Base-by-base conservation (phyloP, 202 grass and related monocot genomes). In the Musa balbisiana region DNA sequence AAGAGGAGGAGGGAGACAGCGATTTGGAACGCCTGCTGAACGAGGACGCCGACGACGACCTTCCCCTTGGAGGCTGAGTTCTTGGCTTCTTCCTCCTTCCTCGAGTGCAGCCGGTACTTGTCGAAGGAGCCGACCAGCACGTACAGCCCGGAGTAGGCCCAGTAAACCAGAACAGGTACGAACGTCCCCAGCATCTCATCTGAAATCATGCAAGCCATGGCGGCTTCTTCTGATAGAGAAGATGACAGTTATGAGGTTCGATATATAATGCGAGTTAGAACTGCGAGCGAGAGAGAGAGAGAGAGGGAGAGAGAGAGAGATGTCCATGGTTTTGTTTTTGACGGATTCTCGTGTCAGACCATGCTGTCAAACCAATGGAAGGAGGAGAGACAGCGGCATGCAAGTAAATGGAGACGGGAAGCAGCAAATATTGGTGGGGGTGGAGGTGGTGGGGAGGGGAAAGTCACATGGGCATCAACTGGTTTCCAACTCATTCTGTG, bases 51-150 rank as follows among this genome's bases (percentile, higher is more conserved):
- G n/a, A 14, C 13, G 71, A 73, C 71, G 20, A 73, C 71, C 13
- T 24, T 22, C 5, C 52, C 20, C 53, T 73, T 73, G 3, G 71
- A 73, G 23, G 52, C 21, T 0, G 23, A 55, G 53, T 73, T 73
- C 71, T 73, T 73, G 52, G 5, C 9, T 15, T 53, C 53, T 23
- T 73, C 71, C 52, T 73, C 71, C 12, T 73, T 55, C 8, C 52
- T 24, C 3, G 71, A 73, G 71, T 73, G 71, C 51, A 73, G 71
- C 12, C 71, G 71, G 52, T 73, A 73, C 52, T 73, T 54, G 22
- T 73, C 20, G 23, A 14, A 26, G 71, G 23, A 73, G 5, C 52
- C 71, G 12, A 73, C 21, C 23, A 73, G 20, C 71, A 55, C 26
- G 52, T 73, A 73, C 23, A 73, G 8, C 1, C 71, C 71, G 2